Base-by-base conservation (phyloP, 2,329 filamentous ascomycete genomes). In the Fusarium cyanostomum region DNA sequence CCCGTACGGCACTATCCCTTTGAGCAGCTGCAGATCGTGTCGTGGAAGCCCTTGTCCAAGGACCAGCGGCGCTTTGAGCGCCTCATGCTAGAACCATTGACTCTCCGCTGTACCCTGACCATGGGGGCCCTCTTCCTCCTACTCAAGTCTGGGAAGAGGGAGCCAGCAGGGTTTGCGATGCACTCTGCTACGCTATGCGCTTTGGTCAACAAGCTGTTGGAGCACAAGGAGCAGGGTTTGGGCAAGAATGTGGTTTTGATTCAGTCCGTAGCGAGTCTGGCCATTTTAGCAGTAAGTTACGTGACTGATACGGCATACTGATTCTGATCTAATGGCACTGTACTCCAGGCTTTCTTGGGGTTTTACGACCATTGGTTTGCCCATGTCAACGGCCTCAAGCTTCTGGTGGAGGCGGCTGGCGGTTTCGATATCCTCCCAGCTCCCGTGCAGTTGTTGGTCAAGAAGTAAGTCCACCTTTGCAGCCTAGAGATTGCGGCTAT, bases 131-230 rank as follows among this genome's bases (percentile, higher is more conserved):
- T 56, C 15, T 56, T 51, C 9, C 24, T 56, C 10, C 9, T 56
- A 5, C 33, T 56, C 1, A 27, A 31, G 7, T 43, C 52, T 4
- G 52, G 38, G 12, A 56, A 15, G n/a, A 37, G 15, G n/a, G 52
- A 50, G 15, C 12, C 16, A 2, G 38, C 38, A 13, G 52, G 52
- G 18, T 43, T 56, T 24, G 16, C 45, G 2, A 56, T 56, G 52
- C 52, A 56, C n/a, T 43, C 37, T 24, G 45, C 52, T 10, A 56
- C 38, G 8, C 31, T 56, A 2, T 56, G 52, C 4, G 38, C 37
- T 2, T 31, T 56, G n/a, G 52, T 50, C 26, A 56, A 56, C 44
- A 83, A 83, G 8, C 8, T 56, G 9, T 4, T 56, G 4, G 46
- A 31, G 1, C 43, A 56, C 9, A 7, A 35, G 16, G 2, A 37